Evolutionary conservation across 148 eudicot genomes (phyloP).

Genomic region (Arbutus unedo): DNA sequence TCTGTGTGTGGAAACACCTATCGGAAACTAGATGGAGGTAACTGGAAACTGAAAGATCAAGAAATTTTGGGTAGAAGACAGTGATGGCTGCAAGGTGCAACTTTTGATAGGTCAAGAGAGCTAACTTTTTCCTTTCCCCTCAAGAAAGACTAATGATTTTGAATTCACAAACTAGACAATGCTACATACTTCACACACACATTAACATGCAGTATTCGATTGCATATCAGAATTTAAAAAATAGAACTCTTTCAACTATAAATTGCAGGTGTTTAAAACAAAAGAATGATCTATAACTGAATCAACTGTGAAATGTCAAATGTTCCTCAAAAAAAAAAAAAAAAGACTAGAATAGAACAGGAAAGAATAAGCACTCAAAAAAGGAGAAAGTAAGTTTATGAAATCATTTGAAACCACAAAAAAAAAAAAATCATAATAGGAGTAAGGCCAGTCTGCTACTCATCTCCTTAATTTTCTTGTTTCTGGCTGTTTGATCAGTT

Average conservation of each 20-base stretch:
- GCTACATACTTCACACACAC: background rate
- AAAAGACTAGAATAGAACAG: background rate
- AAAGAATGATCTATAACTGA: background rate
- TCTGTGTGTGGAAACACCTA: background rate
- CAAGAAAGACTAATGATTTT: background rate
- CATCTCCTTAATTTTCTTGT: background rate
- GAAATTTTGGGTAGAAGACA: background rate
- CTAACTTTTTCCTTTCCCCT: background rate
- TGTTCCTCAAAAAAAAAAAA: constrained; percentile 1
- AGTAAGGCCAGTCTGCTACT: constrained; percentile 12
- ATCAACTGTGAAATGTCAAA: background rate
- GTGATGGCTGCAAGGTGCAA: background rate
- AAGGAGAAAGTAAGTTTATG: background rate
- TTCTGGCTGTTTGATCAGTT: constrained; percentile 28
- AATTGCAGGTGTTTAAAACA: background rate
- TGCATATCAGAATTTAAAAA: background rate
- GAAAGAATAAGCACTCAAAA: background rate
- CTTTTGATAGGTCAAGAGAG: background rate
- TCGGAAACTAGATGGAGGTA: background rate
- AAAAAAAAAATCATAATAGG: background rate
- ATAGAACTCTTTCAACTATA: background rate
- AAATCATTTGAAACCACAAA: background rate
- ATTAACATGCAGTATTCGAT: background rate
- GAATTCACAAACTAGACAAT: background rate
- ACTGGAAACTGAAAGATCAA: background rate